These are phyloP conservation scores for Hirschioporus abietinus DNA, from an alignment of 768 basidiomycete genomes.

Conservation along the genomic window DNA sequence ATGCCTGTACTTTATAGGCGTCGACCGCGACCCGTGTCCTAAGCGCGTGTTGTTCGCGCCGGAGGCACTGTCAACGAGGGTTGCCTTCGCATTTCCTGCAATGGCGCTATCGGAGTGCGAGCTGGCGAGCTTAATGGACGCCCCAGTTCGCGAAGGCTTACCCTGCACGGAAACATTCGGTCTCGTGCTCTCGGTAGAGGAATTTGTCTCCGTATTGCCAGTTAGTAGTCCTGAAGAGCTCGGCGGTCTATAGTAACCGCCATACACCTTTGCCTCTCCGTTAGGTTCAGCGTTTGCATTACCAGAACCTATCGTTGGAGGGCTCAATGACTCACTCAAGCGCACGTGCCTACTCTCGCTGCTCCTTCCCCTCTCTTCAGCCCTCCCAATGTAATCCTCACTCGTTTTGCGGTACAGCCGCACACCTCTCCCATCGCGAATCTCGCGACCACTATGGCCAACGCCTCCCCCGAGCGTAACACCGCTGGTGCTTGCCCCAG, in stretches of 20 bases:
- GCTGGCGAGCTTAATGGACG: background rate
- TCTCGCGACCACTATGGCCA: slow-evolving; percentile 26
- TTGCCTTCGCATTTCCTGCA: background rate
- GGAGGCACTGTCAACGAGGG: background rate
- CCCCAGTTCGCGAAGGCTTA: background rate
- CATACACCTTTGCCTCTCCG: background rate
- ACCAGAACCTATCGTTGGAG: slow-evolving; percentile 16
- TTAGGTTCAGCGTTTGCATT: background rate
- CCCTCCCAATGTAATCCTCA: slow-evolving; percentile 15
- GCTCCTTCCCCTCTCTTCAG: slow-evolving; percentile 32
- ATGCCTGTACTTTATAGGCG: background rate
- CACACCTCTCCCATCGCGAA: slow-evolving; percentile 25
- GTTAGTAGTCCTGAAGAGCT: background rate
- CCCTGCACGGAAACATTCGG: background rate
- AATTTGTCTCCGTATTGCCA: background rate
- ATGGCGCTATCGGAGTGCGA: background rate
- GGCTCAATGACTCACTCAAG: slow-evolving; percentile 34
- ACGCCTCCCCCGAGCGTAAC: slow-evolving; percentile 16
- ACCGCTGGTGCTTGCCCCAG: slow-evolving; percentile 17
- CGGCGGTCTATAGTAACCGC: background rate
- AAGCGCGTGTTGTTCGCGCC: background rate
- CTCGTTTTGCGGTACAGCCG: slow-evolving; percentile 10
- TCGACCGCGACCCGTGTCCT: background rate
- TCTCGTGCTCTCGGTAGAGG: background rate
- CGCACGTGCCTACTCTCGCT: slow-evolving; percentile 37